Conservation (phyloP, 78 protist species). For the Dictyostelium purpureum region DNA sequence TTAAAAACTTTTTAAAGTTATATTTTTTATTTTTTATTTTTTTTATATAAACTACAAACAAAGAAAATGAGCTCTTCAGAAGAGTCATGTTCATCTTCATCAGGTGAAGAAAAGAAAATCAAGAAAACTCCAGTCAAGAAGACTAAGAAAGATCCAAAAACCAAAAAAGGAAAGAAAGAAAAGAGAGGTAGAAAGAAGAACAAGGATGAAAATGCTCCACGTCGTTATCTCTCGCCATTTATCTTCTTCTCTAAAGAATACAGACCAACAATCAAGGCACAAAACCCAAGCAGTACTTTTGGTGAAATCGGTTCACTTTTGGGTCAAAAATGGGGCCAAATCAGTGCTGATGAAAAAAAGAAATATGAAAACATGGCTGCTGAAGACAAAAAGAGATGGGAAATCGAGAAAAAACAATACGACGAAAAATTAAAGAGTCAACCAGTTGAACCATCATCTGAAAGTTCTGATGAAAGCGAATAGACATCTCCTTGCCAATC, state of each 20-base stretch:
- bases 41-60: not conserved
- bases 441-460: not conserved
- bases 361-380: slow-evolving; percentile 49
- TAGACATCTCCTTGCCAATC: not conserved
- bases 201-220: slow-evolving; percentile 65
- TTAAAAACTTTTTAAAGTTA: too few relatives aligned
- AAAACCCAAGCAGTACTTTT: slow-evolving; percentile 45
- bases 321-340: slow-evolving; percentile 47
- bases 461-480: slow-evolving; percentile 17
- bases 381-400: slow-evolving; percentile 78
- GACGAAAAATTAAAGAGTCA: slow-evolving; percentile 43
- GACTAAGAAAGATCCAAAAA: slow-evolving; percentile 25
- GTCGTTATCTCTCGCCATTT: slow-evolving; percentile 64
- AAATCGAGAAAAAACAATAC: slow-evolving; percentile 52
- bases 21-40: too few relatives aligned
- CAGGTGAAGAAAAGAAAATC: not conserved
- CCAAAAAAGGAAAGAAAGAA: not conserved
- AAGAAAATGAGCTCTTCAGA: slow-evolving; percentile 24
- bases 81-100: slow-evolving; percentile 30
- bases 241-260: slow-evolving; percentile 66
- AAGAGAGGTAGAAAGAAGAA: slow-evolving; percentile 52
- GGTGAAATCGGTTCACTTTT: slow-evolving; percentile 66
- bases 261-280: slow-evolving; percentile 36
- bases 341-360: slow-evolving; percentile 36
- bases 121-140: slow-evolving; percentile 53